Evolutionary conservation across 2,329 filamentous ascomycete genomes (phyloP), one percentile per base, ranked within the genome.

Genomic region (Paecilomyces niveus): DNA sequence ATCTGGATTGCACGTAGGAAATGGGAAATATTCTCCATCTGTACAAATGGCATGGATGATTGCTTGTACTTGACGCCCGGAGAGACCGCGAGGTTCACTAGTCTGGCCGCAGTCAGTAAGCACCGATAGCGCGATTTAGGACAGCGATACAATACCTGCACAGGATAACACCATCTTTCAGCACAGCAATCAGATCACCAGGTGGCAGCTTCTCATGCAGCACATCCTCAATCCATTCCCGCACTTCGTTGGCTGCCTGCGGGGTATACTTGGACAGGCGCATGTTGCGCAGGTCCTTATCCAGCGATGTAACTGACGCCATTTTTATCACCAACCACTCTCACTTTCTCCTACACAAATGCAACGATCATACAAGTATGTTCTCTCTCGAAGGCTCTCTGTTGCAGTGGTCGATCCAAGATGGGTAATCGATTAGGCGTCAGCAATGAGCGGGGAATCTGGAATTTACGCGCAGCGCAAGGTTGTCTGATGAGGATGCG

Each of bases 11-110:
- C 92, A 69, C 85, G 86, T 57, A 99, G 85, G 76, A 97, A 99
- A 71, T 96, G 90, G 3, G 92, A 95, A 70, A 99, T 97, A 73
- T 99, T 99, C 75, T 99, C 94, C 92, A 97, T 97, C 76, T 99
- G 94, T 49, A 97, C 93, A 72, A 99, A 99, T 0, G 94, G 94
- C 93, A 97, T 97, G 49, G 86, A 78, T 0, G 92, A 96, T 70
- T 88, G 82, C 77, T 97, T 97, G 83, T 89, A 97, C 73, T 88
- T 91, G 76, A 96, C 84, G 32, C 88, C 88, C 0, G 90, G 89
- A 15, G 87, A 84, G 26, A 90, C 89, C 39, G 89, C 75, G 58
- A 93, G 81, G 70, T 96, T 97, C 68, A 90, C 84, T 56, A 97
- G 86, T 70, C 91, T 94, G 64, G 68, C 51, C 58, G 72, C 56